Evolutionary conservation across 768 basidiomycete genomes (phyloP).

Genomic region (Lactarius tabidus): DNA sequence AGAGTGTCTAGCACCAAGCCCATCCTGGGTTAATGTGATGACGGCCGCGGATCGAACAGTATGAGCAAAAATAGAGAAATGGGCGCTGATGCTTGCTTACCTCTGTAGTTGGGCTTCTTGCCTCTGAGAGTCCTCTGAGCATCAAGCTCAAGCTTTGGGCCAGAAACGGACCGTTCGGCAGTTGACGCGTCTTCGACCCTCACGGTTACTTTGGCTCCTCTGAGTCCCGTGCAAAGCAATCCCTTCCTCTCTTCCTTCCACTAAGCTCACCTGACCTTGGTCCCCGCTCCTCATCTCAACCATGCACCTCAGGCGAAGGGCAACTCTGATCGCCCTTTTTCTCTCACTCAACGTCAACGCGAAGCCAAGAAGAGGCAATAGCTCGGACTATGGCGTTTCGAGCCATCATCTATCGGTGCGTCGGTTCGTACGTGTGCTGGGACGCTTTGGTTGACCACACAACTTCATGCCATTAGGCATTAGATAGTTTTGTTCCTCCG

Average conservation of each 20-base stretch:
- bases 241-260: not conserved
- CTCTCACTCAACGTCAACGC: constrained; percentile 6
- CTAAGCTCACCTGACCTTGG: not conserved
- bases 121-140: not conserved
- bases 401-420: constrained; percentile 11
- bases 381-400: constrained; percentile 5
- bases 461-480: not conserved
- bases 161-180: constrained; percentile 5
- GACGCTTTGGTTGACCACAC: not conserved
- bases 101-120: not conserved
- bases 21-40: constrained; percentile 28
- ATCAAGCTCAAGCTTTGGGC: not conserved
- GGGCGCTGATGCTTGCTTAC: not conserved
- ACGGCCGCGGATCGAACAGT: not conserved
- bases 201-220: not conserved
- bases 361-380: constrained; percentile 4
- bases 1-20: constrained; percentile 45
- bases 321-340: constrained; percentile 2
- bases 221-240: not conserved
- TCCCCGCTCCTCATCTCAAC: too few species aligned
- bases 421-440: not conserved
- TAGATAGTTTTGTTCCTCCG: constrained; percentile 13
- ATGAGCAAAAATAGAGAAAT: not conserved
- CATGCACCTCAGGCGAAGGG: constrained; percentile 12
- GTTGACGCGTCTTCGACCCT: not conserved